Percentiles rank a stretch among this genome's conserved stretches.
These are phyloP conservation scores for Trichoderma guizhouense DNA, from an alignment of 2,329 filamentous ascomycete genomes.

Conservation along the genomic window DNA sequence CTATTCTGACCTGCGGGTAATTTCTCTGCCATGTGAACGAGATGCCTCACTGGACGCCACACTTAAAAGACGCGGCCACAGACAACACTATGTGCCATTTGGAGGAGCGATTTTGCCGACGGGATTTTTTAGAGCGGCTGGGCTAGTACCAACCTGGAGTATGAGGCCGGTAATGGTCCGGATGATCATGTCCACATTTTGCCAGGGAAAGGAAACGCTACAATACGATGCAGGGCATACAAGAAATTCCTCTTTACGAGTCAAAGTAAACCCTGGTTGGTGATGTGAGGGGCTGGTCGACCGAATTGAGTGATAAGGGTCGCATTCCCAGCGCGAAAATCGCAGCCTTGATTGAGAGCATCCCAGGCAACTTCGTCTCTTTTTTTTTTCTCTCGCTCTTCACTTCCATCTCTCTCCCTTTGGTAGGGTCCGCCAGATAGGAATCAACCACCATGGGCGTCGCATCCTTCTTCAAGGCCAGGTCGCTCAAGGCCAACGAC, in stretches of 20 bases:
- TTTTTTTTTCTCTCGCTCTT: not conserved
- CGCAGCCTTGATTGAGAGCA: not conserved
- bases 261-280: conserved; percentile 5
- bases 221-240: conserved; percentile 3
- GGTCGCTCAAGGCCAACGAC: conserved; percentile 45
- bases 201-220: not conserved
- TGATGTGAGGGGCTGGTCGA: conserved; percentile 14
- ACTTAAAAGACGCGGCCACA: not conserved
- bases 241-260: not conserved
- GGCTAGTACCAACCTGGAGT: conserved; percentile 11
- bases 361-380: not conserved
- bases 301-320: conserved; percentile 16
- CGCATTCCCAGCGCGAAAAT: conserved; percentile 14
- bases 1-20: not conserved
- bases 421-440: not conserved
- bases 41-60: not conserved
- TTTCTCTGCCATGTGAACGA: not conserved
- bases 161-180: conserved; percentile 12
- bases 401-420: not conserved
- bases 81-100: not conserved
- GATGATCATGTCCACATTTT: conserved; percentile 17
- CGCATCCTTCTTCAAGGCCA: conserved; percentile 43
- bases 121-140: not conserved
- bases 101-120: conserved; percentile 9
- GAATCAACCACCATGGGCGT: conserved; percentile 34